These are phyloP conservation scores for Ceratobasidium sp. DNA, from an alignment of 1,284 basidiomycete species.

Conservation along the genomic window DNA sequence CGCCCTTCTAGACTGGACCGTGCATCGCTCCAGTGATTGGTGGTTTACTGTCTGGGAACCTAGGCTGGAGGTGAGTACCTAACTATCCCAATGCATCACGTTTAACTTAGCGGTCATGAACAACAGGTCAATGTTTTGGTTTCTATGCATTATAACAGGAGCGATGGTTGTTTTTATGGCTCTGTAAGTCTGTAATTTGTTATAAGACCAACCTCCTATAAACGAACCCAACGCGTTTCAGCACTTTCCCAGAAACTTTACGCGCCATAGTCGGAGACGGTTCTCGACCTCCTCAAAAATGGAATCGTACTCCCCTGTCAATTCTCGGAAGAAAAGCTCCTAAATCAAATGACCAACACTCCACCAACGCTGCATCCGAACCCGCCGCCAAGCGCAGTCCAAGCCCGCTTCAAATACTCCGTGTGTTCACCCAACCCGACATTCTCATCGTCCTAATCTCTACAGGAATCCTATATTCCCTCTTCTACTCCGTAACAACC, in stretches of 20 bases:
- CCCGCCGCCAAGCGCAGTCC: not conserved
- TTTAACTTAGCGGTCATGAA: slow-evolving; percentile 52
- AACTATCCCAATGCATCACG: not conserved
- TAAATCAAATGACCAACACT: too few species aligned
- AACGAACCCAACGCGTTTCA: not conserved
- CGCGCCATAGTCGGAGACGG: slow-evolving; percentile 56
- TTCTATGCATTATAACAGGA: slow-evolving; percentile 70
- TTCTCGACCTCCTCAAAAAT: slow-evolving; percentile 48
- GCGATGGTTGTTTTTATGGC: slow-evolving; percentile 65
- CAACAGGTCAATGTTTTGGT: slow-evolving; percentile 83
- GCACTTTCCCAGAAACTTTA: slow-evolving; percentile 73
- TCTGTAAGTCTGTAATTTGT: slow-evolving; percentile 60
- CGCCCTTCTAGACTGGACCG: slow-evolving; percentile 29
- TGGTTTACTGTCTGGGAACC: slow-evolving; percentile 46
- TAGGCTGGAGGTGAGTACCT: slow-evolving; percentile 47
- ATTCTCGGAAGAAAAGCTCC: slow-evolving; percentile 24
- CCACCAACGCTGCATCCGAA: too few species aligned
- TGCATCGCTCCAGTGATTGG: slow-evolving; percentile 48
- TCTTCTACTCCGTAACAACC: slow-evolving; percentile 72
- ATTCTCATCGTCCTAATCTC: slow-evolving; percentile 70
- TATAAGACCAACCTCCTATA: too few species aligned
- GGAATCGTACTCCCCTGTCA: slow-evolving; percentile 53
- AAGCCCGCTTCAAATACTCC: slow-evolving; percentile 55
- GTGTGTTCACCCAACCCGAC: slow-evolving; percentile 67
- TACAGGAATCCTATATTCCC: slow-evolving; percentile 67